Conservation (phyloP, 495 filamentous ascomycete genomes). For the Neurospora cerealis region DNA sequence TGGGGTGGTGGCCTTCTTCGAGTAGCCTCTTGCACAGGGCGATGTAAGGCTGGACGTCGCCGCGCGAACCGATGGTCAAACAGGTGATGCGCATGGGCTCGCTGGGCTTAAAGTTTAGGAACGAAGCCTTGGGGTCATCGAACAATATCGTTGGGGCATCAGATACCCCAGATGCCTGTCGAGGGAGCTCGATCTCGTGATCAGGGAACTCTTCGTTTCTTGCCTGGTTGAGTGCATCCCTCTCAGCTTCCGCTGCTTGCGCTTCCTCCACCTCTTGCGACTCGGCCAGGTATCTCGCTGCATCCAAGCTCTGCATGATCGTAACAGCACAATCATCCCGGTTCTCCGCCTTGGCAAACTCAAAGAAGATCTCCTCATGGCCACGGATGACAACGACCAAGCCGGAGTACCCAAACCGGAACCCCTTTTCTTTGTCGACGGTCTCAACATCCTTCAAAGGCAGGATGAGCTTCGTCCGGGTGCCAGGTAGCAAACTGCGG, state of each 20-base stretch:
- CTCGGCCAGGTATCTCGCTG: conserved; percentile 60
- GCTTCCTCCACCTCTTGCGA: conserved; percentile 63
- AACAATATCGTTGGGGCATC: conserved; percentile 70
- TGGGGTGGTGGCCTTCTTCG: conserved; percentile 75
- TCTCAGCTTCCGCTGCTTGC: conserved; percentile 71
- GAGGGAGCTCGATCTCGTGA: conserved; percentile 48
- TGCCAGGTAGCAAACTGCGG: conserved; percentile 80
- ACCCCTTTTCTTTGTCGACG: conserved; percentile 90
- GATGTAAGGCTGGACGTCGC: conserved; percentile 97
- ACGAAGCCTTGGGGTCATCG: conserved; percentile 84
- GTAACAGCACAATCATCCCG: conserved; percentile 86
- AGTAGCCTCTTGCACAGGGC: conserved; percentile 86
- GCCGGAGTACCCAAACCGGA: conserved; percentile 83
- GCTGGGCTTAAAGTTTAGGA: conserved; percentile 87
- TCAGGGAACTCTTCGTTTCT: conserved; percentile 50
- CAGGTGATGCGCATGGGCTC: conserved; percentile 82
- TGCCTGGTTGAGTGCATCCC: conserved; percentile 72
- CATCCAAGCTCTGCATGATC: conserved; percentile 65
- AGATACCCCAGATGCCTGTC: conserved; percentile 36
- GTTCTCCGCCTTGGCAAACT: conserved; percentile 65
- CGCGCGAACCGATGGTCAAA: conserved; percentile 88
- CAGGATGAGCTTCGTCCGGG: conserved; percentile 85
- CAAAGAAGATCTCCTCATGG: conserved; percentile 95
- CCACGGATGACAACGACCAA: conserved; percentile 86
- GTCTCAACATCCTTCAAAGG: conserved; percentile 90